phyloP scores from a whole-genome alignment of 257 asterid genomes.

The Coffea eugenioides region DNA sequence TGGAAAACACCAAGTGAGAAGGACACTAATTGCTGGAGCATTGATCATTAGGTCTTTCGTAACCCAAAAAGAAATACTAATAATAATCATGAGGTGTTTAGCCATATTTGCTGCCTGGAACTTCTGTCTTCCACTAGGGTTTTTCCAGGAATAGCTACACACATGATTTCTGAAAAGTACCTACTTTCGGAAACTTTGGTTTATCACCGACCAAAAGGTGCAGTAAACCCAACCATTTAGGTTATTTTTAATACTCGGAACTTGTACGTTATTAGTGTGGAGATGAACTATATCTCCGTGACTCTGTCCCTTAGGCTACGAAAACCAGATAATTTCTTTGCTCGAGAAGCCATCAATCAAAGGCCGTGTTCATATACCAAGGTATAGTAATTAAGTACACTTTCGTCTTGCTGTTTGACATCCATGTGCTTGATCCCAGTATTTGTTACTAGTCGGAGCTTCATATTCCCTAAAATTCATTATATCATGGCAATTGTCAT shows the following conservation, averaged over 20 bases:
- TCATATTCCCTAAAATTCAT: background rate
- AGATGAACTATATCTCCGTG: background rate
- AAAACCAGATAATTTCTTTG: conserved; percentile 4
- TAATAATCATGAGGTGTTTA: background rate
- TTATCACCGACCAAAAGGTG: background rate
- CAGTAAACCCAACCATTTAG: background rate
- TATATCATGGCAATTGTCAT: too few species aligned
- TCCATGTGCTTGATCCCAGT: background rate
- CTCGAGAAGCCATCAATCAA: conserved; percentile 14
- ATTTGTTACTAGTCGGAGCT: background rate
- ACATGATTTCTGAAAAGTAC: background rate
- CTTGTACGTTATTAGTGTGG: background rate
- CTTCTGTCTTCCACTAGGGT: background rate
- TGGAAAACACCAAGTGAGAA: background rate
- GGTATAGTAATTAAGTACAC: background rate
- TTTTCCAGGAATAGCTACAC: background rate
- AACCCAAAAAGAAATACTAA: too few species aligned
- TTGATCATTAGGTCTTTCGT: background rate
- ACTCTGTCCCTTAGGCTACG: too few species aligned
- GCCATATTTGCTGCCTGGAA: background rate
- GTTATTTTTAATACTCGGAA: background rate
- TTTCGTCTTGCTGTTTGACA: background rate
- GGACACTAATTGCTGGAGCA: background rate
- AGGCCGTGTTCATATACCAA: conserved; percentile 5
- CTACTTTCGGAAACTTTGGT: conserved; percentile 4